A percentile compares a stretch with the other conserved stretches of the same genome.
Evolutionary conservation across 495 filamentous ascomycete genomes (phyloP).

Genomic region (Penicillium goetzii): DNA sequence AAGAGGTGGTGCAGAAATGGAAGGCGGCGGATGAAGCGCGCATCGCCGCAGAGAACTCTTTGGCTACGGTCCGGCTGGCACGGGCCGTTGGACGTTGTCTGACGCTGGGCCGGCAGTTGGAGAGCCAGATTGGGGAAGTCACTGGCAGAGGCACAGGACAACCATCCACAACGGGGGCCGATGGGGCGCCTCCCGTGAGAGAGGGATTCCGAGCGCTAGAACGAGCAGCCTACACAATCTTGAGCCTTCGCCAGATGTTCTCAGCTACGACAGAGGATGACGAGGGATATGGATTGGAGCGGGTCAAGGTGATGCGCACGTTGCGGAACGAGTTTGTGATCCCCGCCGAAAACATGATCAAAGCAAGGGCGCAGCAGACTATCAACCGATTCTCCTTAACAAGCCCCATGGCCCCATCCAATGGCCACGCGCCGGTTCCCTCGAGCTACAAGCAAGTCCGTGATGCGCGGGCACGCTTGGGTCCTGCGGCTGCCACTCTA

Average conservation of each 20-base stretch:
- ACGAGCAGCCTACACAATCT: constrained; percentile 73
- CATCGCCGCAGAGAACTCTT: constrained; percentile 70
- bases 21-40: constrained; percentile 79
- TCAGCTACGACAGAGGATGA: constrained; percentile 62
- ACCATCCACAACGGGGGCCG: constrained; percentile 18
- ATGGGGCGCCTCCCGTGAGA: constrained; percentile 44
- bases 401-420: constrained; percentile 42
- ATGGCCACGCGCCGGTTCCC: constrained; percentile 33
- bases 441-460: constrained; percentile 79
- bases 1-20: constrained; percentile 81
- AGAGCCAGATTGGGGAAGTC: constrained; percentile 73
- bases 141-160: constrained; percentile 46
- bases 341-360: constrained; percentile 71
- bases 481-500: constrained; percentile 75
- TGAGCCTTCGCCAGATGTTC: constrained; percentile 74
- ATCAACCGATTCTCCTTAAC: constrained; percentile 83
- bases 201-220: constrained; percentile 80
- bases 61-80: constrained; percentile 76
- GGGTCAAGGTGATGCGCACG: constrained; percentile 67
- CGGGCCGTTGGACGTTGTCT: constrained; percentile 76
- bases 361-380: constrained; percentile 73
- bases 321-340: constrained; percentile 67
- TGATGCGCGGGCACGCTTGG: constrained; percentile 71
- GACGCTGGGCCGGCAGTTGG: constrained; percentile 81
- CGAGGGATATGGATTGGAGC: constrained; percentile 76